phyloP scores from a whole-genome alignment of 2,329 filamentous ascomycete genomes.

The Chrysoporthe deuterocubensis region DNA sequence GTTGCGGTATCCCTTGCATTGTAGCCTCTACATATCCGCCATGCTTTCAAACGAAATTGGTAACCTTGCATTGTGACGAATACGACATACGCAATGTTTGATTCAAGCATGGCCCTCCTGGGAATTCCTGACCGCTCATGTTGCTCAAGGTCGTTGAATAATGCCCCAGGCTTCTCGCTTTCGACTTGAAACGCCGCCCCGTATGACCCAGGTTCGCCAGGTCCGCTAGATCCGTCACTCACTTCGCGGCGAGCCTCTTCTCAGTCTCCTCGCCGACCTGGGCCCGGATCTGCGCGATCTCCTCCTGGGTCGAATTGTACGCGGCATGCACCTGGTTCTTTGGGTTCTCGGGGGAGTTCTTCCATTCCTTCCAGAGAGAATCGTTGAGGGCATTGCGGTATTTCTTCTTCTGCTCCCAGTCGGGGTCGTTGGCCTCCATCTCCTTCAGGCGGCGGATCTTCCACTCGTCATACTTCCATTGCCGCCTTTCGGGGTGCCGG shows the following conservation, averaged over 20 bases:
- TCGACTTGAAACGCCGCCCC: no score
- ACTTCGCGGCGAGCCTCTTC: slow-evolving; percentile 58
- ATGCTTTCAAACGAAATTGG: not conserved
- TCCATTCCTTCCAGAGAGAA: slow-evolving; percentile 86
- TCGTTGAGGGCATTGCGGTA: not conserved
- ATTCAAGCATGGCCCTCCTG: no score
- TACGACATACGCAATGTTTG: no score
- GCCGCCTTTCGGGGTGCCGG: slow-evolving; percentile 69
- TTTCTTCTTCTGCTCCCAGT: not conserved
- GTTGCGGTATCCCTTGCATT: no score
- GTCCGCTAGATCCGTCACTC: not conserved
- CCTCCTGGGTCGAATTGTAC: slow-evolving; percentile 80
- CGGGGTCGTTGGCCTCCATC: not conserved
- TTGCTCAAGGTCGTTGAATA: no score
- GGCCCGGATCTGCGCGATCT: slow-evolving; percentile 68
- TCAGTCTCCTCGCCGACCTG: slow-evolving; percentile 77
- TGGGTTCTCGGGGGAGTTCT: slow-evolving; percentile 92
- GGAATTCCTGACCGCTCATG: no score
- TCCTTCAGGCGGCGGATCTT: slow-evolving; percentile 53
- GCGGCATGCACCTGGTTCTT: slow-evolving; percentile 82
- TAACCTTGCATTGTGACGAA: no score
- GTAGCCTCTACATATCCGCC: not conserved
- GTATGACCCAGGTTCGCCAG: no score
- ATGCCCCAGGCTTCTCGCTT: no score
- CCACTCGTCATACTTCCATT: slow-evolving; percentile 80